Evolutionary conservation across 441 rosid species (phyloP), one percentile per base, ranked within the genome.

Genomic region (Isatis lusitanica): DNA sequence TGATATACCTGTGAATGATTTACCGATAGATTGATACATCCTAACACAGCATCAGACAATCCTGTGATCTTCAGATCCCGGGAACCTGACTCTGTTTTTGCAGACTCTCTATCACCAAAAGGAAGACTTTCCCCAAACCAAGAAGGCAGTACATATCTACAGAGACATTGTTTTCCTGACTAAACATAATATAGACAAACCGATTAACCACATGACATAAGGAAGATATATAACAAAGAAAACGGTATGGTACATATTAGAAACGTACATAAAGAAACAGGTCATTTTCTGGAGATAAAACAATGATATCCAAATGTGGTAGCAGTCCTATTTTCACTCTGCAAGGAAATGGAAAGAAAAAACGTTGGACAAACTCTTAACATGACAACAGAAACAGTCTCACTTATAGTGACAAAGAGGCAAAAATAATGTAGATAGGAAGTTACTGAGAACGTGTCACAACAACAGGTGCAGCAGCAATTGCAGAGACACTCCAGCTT

Each of bases 111-210:
- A 77, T 82, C 84, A 65, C 65, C 80, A 33, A 83, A 78, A 75
- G 74, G 74, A 71, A 71, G 82, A 47, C 75, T 81, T 80, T 83
- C 79, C 35, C 80, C 81, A 87, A 89, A 73, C 83, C 78, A 79
- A 78, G 87, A 79, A 71, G 98, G 97, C 47, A 96, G 63, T 68
- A 77, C 77, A 86, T 86, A 96, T 76, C 85, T 89, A 80, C 97
- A 93, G 63, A 93, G 85, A 82, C 97, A 96, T 77, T 87, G 96
- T 77, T 88, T 87, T 69, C 99, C 99, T 68, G 97, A 85, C 99
- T 96, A 93, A 87, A 88, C 58, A 76, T 33, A 66, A 53, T 67
- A 68, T 43, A 83, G 50, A 68, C 36, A 70, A 35, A 56, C 39
- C 16, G 42, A 40, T 53, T 52, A 36, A 72, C 18, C 43, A 66